Evolutionary conservation across 768 basidiomycete genomes (phyloP), one percentile per base, ranked within the genome.

Genomic region (Calocybe cyanea): DNA sequence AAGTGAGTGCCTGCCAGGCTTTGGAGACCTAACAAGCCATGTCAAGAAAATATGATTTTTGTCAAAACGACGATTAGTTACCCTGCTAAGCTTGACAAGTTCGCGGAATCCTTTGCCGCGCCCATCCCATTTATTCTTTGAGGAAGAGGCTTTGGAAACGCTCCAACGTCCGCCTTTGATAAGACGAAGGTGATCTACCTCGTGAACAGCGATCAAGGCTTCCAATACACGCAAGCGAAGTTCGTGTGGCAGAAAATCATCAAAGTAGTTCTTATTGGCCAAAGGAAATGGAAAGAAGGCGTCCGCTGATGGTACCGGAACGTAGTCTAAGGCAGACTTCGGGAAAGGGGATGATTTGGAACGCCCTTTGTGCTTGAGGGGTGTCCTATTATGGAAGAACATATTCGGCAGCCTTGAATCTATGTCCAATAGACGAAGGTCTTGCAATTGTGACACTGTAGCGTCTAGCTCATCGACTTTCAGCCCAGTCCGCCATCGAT

Each of bases 41-140:
- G 35, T 18, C 52, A 20, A 25, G 17, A 9, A 10, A n/a, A 17
- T 19, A 18, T 37, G 11, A 41, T 9, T 9, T 20, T 42, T 40
- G 42, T 24, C 30, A 38, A 20, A 35, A 23, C 15, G 38, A 38
- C 19, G 37, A 41, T 53, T 48, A 50, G 70, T 66, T 65, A 94
- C 92, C 72, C 87, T 75, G 61, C 83, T 82, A 45, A 93, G 57
- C 63, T 78, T 87, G 56, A 93, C 74, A 34, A 95, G 68, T 62
- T 93, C 91, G 51, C 86, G 69, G 41, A 87, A 60, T 1, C 87
- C 92, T 53, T 73, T 80, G 42, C 86, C 80, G 49, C 73, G 72
- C 5, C 92, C 92, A 9, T 85, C 75, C 87, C 89, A 92, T 55
- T 77, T 78, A 43, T 75, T 73, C 56, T 72, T 79, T 2, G 75